phyloP scores from a whole-genome alignment of 1,139 yeast genomes.

The Scheffersomyces stambukii region DNA sequence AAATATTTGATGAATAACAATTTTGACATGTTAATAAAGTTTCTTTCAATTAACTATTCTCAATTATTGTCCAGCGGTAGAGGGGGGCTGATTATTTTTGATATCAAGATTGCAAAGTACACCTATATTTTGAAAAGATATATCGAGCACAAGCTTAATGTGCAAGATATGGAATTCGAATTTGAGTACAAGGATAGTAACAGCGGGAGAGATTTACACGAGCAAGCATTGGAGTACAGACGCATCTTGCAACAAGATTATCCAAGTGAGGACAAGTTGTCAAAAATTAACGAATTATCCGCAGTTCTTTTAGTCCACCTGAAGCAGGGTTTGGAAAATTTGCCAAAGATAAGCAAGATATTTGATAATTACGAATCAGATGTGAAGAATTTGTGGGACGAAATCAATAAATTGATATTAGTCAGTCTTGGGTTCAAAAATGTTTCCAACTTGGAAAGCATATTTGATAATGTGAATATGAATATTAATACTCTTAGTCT shows the following conservation, averaged over 20 bases:
- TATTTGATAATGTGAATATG: constrained; percentile 28
- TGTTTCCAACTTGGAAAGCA: constrained; percentile 29
- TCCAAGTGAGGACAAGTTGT: constrained; percentile 10
- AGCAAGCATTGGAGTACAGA: constrained; percentile 35
- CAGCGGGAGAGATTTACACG: constrained; percentile 13
- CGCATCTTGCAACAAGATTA: constrained; percentile 35
- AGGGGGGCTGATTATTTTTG: constrained; percentile 46
- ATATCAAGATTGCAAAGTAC: constrained; percentile 50
- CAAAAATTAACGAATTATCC: constrained; percentile 22
- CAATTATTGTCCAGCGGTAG: constrained; percentile 29
- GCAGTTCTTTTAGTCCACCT: constrained; percentile 27
- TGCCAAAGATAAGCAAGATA: constrained; percentile 19
- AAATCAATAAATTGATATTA: constrained; percentile 28
- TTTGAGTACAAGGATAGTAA: constrained; percentile 8
- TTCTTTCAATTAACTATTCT: constrained; percentile 43
- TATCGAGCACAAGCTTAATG: constrained; percentile 16
- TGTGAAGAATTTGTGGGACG: constrained; percentile 15
- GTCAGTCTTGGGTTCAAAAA: constrained; percentile 22
- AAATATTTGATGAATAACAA: constrained; percentile 42
- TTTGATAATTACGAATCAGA: constrained; percentile 20
- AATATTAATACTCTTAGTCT: constrained; percentile 31
- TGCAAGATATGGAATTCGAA: constrained; percentile 14
- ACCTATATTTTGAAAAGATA: constrained; percentile 25
- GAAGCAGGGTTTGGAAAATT: constrained; percentile 16
- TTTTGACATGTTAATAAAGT: constrained; percentile 43